Conservation (phyloP, 495 filamentous ascomycete genomes). For the Bacidia rubella region DNA sequence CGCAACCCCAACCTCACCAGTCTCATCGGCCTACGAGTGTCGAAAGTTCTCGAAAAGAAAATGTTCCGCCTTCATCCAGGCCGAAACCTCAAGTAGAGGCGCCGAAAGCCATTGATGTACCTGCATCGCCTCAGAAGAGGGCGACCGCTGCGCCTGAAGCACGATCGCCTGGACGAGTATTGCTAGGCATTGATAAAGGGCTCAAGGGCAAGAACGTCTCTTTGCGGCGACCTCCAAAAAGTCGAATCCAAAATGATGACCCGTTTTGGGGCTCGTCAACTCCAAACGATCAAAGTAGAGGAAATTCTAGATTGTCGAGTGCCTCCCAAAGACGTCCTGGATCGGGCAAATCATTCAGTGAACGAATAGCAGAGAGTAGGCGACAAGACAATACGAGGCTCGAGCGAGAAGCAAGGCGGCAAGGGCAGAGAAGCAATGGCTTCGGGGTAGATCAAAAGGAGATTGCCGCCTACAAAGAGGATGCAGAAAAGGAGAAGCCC, state of each 20-base stretch:
- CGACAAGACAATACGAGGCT: constrained; percentile 33
- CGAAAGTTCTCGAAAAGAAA: constrained; percentile 11
- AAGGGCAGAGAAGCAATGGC: constrained; percentile 50
- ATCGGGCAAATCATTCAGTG: constrained; percentile 58
- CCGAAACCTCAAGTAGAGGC: neutral
- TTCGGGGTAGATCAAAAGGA: constrained; percentile 57
- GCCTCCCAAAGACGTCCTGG: constrained; percentile 20
- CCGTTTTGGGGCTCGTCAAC: constrained; percentile 21
- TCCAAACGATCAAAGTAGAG: neutral
- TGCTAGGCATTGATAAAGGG: constrained; percentile 85
- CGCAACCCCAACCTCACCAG: constrained; percentile 20
- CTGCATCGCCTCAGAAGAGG: constrained; percentile 1
- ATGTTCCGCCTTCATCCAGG: constrained; percentile 7
- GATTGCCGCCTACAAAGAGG: constrained; percentile 49
- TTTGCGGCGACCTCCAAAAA: constrained; percentile 54
- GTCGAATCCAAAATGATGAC: constrained; percentile 24
- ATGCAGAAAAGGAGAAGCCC: constrained; percentile 28
- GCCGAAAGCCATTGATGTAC: neutral
- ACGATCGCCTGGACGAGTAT: constrained; percentile 64
- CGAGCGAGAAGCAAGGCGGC: constrained; percentile 41
- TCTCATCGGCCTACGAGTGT: neutral
- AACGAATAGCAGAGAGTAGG: constrained; percentile 60
- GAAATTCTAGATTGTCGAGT: neutral
- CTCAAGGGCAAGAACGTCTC: constrained; percentile 72
- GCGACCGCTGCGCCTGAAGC: constrained; percentile 33